These are phyloP conservation scores for Suillus fuscotomentosus DNA, from an alignment of 768 basidiomycete species.

Conservation along the genomic window DNA sequence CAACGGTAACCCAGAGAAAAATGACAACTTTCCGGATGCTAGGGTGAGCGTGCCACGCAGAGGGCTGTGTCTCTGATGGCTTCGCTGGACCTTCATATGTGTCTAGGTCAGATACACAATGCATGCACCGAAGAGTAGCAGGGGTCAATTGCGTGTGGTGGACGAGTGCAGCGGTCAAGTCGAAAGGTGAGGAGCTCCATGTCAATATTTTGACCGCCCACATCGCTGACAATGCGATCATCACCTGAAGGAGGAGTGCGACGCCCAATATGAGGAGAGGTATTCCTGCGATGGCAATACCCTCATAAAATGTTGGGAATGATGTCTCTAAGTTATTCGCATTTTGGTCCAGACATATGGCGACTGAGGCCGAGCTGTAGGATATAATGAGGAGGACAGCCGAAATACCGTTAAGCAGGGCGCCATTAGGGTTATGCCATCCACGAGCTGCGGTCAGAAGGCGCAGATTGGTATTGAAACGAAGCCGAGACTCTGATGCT, in stretches of 20 bases:
- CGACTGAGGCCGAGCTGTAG: not conserved
- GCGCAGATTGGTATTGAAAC: conserved; percentile 20
- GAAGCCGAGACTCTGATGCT: conserved; percentile 23
- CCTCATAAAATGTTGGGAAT: too few species aligned
- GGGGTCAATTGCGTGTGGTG: conserved; percentile 23
- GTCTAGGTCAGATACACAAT: conserved; percentile 12
- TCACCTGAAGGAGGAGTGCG: conserved; percentile 20
- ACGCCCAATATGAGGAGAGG: conserved; percentile 29
- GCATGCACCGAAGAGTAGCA: conserved; percentile 25
- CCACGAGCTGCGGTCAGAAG: conserved; percentile 17
- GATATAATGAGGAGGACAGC: not conserved
- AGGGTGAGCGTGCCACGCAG: conserved; percentile 27
- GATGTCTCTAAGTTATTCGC: too few species aligned
- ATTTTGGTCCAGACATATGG: not conserved
- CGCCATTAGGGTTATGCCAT: not conserved
- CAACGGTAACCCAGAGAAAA: conserved; percentile 23
- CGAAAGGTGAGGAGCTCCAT: conserved; percentile 33
- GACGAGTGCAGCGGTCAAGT: conserved; percentile 29
- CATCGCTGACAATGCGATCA: conserved; percentile 22
- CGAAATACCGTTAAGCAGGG: not conserved
- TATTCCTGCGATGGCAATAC: conserved; percentile 8
- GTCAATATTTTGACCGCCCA: conserved; percentile 23
- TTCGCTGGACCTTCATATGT: conserved; percentile 9
- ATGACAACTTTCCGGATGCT: conserved; percentile 21
- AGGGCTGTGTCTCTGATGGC: conserved; percentile 20